Evolutionary conservation across 2,329 filamentous ascomycete genomes (phyloP), one percentile per base, ranked within the genome.

Genomic region (Leptographium galeiforme): DNA sequence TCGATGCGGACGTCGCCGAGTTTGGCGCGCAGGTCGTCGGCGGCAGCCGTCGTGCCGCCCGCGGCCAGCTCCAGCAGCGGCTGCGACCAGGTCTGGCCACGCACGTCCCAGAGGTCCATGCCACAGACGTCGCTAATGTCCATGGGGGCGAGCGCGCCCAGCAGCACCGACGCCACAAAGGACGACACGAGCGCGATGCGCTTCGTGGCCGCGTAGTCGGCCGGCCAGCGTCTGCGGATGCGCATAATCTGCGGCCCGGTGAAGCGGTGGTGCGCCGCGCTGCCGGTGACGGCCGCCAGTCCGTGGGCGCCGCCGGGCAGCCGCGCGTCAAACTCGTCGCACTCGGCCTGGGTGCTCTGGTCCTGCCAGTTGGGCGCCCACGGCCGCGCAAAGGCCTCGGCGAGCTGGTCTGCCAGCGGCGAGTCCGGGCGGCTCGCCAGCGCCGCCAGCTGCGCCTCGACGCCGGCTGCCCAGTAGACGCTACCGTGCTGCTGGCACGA

Each of bases 351-450:
- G 2, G 93, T 97, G 70, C 89, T 95, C 57, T 90, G 85, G 67
- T 98, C 93, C 70, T 97, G 93, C 93, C 93, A 98, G 67, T 97
- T 98, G 8, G 93, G 93, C 59, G 88, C 89, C 70, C 83, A 90
- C 6, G 86, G 83, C 66, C 94, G 85, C 16, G 89, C 86, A 64
- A 97, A 87, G 0, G 70, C 72, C 11, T 72, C 33, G 18, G 30
- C 68, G 32, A 97, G 72, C 70, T 95, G 89, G 56, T 86, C 81
- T 50, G 86, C 76, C 48, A 97, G 71, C 0, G 76, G 70, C 64
- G 78, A 78, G 64, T 59, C 87, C 75, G 25, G 32, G 36, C 25
- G 44, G 10, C 34, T 12, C 30, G 30, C 38, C 12, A 97, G 70
- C 13, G 63, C 70, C 5, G 66, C 70, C 45, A 97, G 75, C 45